These are phyloP conservation scores for Neurospora crassa DNA, from an alignment of 2,329 filamentous ascomycete genomes.

Conservation along the genomic window DNA sequence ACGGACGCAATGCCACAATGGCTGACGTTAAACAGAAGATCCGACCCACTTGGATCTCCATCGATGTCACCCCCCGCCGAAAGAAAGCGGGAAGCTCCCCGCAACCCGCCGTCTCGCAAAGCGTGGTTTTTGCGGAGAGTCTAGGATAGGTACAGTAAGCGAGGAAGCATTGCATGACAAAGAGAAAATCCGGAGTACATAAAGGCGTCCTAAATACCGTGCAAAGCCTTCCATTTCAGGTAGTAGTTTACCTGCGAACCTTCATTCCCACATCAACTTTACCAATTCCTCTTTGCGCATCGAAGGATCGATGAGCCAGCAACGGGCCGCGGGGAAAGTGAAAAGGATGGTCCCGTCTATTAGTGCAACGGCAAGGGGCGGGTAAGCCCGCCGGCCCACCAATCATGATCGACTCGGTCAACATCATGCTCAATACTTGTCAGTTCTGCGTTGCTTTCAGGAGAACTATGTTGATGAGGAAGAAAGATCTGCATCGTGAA, in stretches of 20 bases:
- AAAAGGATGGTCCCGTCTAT: neutral
- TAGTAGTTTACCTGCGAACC: neutral
- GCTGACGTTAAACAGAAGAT: neutral
- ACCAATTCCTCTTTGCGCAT: neutral
- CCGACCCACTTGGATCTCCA: neutral
- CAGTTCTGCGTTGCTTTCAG: neutral
- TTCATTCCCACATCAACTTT: neutral
- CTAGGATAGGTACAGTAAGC: neutral
- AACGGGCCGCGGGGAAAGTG: neutral
- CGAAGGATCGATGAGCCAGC: neutral
- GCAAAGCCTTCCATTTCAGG: neutral
- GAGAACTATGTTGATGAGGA: neutral
- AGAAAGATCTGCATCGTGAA: neutral
- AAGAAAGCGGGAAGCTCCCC: neutral
- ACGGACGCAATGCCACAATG: neutral
- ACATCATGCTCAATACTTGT: neutral
- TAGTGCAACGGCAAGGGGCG: neutral
- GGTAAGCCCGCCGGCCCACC: neutral
- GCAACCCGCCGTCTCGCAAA: neutral
- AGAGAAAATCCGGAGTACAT: neutral
- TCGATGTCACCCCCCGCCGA: neutral
- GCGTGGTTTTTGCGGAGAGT: neutral
- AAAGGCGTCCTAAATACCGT: neutral
- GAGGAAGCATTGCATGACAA: neutral
- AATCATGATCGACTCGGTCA: neutral